phyloP scores from a whole-genome alignment of 2,329 filamentous ascomycete species.

The Monosporascus ibericus region DNA sequence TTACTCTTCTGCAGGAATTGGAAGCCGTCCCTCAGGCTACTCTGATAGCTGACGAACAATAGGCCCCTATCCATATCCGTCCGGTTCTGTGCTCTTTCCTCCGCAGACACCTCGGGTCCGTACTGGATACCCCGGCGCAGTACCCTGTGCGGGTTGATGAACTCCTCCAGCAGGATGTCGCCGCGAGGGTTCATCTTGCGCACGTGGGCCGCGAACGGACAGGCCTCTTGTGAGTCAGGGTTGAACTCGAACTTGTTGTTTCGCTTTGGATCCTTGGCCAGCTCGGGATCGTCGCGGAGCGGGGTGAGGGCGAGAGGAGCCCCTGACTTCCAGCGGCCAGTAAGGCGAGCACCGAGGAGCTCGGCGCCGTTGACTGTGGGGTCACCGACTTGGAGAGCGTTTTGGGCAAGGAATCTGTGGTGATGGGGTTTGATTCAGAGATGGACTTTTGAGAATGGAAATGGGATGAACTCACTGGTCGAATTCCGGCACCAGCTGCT shows the following conservation, averaged over 20 bases:
- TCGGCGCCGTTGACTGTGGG: slow-evolving; percentile 18
- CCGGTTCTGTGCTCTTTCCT: slow-evolving; percentile 21
- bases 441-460: slow-evolving; percentile 9
- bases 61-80: slow-evolving; percentile 34
- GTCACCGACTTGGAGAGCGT: slow-evolving; percentile 18
- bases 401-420: slow-evolving; percentile 7
- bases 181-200: slow-evolving; percentile 40
- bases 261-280: slow-evolving; percentile 20
- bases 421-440: slow-evolving; percentile 21
- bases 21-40: slow-evolving; percentile 33
- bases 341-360: slow-evolving; percentile 34
- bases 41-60: slow-evolving; percentile 40
- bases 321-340: slow-evolving; percentile 38
- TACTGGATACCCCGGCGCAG: slow-evolving; percentile 39
- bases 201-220: slow-evolving; percentile 40
- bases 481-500: slow-evolving; percentile 39
- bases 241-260: slow-evolving; percentile 31
- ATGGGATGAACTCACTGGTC: slow-evolving; percentile 12
- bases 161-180: slow-evolving; percentile 24
- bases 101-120: slow-evolving; percentile 29
- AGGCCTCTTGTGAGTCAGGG: slow-evolving; percentile 26
- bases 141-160: slow-evolving; percentile 25
- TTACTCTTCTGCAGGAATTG: slow-evolving; percentile 31
- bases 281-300: slow-evolving; percentile 22
- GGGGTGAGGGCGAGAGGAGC: slow-evolving; percentile 26